Base-by-base conservation (phyloP, 495 filamentous ascomycete genomes). In the Penicillium desertorum region DNA sequence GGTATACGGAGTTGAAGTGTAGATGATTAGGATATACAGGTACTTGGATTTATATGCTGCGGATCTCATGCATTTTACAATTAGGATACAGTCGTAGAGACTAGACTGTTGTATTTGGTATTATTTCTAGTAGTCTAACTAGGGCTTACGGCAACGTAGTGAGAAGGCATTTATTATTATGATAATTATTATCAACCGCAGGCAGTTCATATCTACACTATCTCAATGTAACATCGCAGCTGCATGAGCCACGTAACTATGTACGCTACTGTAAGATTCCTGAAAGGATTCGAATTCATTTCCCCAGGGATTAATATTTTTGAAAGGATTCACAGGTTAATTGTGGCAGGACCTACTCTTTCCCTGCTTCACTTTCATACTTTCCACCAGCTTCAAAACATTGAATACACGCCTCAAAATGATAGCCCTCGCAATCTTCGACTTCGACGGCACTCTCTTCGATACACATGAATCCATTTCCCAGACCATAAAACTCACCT, bases 361-460 rank as follows among this genome's bases (percentile, higher is more conserved):
- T 2, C 5, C 16, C 5, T n/a, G 16, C 5, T 37, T 14, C 14
- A 6, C 16, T 4, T 37, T n/a, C 34, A 37, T 37, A 36, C 12
- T 29, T n/a, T n/a, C n/a, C n/a, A n/a, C 14, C 14, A 37, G 29
- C 34, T 37, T 16, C 16, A 36, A 36, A 16, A 3, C 22, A 23
- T 23, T 23, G 22, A 23, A n/a, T 9, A 29, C 45, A 8, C 16
- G 8, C 32, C 11, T 39, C 42, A 45, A 45, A 12, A 54, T 62
- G 60, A 45, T 48, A 17, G 4, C 53, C 34, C 64, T 70, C 32
- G 49, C 55, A 17, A 66, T 70, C 55, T 60, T 70, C 39, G 67
- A 68, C 52, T 70, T 70, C 45, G 64, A 70, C 48, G 67, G 67
- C 49, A 68, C 67, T 1, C 61, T 70, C 51, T 67, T 66, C 47